A percentile compares a stretch with the other conserved stretches of the same genome.
phyloP scores from a whole-genome alignment of 352 stramenopile species.

The Pythium phragmiticola region DNA sequence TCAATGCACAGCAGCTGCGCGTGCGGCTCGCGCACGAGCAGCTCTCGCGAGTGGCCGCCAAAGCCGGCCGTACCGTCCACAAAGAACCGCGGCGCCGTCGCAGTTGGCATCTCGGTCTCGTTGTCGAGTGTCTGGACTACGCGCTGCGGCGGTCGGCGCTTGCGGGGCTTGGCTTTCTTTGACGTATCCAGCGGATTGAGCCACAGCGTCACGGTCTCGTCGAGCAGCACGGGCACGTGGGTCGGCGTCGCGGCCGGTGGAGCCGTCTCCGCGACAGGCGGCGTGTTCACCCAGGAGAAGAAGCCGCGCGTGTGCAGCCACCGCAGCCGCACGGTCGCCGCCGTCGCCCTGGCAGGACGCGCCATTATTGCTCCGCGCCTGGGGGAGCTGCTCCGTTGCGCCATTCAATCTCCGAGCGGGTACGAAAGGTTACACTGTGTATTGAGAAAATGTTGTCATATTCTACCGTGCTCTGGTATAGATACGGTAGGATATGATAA shows the following conservation, averaged over 20 bases:
- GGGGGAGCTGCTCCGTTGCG: neutral
- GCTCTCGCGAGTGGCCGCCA: constrained; percentile 59
- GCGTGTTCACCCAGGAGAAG: constrained; percentile 17
- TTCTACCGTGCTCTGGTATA: too few species aligned
- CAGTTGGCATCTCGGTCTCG: neutral
- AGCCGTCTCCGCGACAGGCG: neutral
- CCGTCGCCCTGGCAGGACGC: neutral
- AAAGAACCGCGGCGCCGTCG: constrained; percentile 38
- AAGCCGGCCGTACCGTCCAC: constrained; percentile 77
- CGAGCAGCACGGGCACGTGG: constrained; percentile 61
- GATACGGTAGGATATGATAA: too few species aligned
- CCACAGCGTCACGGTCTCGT: constrained; percentile 47
- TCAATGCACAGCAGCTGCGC: constrained; percentile 77
- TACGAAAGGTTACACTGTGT: neutral
- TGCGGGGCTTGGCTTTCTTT: constrained; percentile 7
- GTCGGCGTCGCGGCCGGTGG: constrained; percentile 10
- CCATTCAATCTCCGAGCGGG: neutral
- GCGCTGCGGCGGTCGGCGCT: neutral
- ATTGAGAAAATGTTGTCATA: neutral
- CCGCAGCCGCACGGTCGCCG: constrained; percentile 9
- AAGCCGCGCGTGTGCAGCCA: constrained; percentile 13
- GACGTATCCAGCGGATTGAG: constrained; percentile 6
- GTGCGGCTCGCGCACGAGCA: constrained; percentile 46
- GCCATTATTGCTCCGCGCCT: neutral
- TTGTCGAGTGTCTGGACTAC: neutral